Percentiles rank a stretch among this genome's conserved stretches.
Conservation (phyloP, 805 yeast species). For the Myxozyma udenii region DNA sequence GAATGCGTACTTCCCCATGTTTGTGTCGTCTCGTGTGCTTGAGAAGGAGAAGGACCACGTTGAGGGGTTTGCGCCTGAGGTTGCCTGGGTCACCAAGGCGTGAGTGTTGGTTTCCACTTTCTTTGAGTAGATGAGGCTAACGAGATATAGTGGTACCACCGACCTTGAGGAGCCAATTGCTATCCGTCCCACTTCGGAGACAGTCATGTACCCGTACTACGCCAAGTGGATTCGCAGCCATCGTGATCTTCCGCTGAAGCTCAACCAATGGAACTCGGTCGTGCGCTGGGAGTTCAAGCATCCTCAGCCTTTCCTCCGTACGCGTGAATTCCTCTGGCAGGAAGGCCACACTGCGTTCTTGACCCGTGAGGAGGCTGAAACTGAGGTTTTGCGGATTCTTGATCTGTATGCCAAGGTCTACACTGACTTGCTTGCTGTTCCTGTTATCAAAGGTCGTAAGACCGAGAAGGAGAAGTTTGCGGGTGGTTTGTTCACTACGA, state of each 20-base stretch:
- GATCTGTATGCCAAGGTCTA: slow-evolving; percentile 82
- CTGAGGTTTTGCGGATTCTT: slow-evolving; percentile 81
- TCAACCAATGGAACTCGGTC: slow-evolving; percentile 99
- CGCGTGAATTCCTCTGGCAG: slow-evolving; percentile 99
- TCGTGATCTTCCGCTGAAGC: slow-evolving; percentile 92
- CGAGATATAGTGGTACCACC: slow-evolving; percentile 55
- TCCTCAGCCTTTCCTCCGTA: slow-evolving; percentile 98
- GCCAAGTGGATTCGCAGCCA: slow-evolving; percentile 98
- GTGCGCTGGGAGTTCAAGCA: slow-evolving; percentile 99
- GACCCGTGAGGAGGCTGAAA: slow-evolving; percentile 72
- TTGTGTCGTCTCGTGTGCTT: slow-evolving; percentile 85
- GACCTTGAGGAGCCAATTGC: slow-evolving; percentile 98
- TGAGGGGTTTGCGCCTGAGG: slow-evolving; percentile 99
- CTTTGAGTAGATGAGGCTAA: neutral
- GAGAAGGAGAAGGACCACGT: slow-evolving; percentile 98
- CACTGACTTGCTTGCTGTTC: slow-evolving; percentile 92
- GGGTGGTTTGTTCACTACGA: slow-evolving; percentile 93
- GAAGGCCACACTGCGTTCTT: slow-evolving; percentile 99
- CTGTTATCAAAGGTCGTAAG: slow-evolving; percentile 90
- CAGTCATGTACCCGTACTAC: slow-evolving; percentile 99
- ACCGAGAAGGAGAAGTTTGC: slow-evolving; percentile 98
- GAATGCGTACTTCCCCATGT: slow-evolving; percentile 98
- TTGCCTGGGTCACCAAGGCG: slow-evolving; percentile 98
- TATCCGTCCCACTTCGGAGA: slow-evolving; percentile 98
- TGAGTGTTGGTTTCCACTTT: slow-evolving; percentile 1